Evolutionary conservation across 2,329 filamentous ascomycete genomes (phyloP), one percentile per base, ranked within the genome.

Genomic region (Aspergillus puulaauensis): DNA sequence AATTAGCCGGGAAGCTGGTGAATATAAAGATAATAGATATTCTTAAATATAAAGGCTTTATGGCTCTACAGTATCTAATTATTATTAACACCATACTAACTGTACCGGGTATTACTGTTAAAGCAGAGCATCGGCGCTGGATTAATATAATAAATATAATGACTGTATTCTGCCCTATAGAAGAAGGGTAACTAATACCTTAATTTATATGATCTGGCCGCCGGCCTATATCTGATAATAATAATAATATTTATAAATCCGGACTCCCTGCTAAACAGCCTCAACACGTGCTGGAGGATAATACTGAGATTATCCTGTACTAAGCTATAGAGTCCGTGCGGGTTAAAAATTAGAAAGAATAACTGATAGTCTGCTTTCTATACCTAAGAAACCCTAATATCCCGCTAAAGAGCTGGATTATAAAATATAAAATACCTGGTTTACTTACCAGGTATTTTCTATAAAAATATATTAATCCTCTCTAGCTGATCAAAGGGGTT

Each of bases 161-260:
- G 23, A 66, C 63, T 58, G 62, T 61, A 21, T 65, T 71, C 56
- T 71, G 62, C 61, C 52, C 59, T 60, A 55, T 62, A 47, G 61
- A 68, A 62, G 66, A 71, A 54, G 64, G 66, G 21, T 45, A 54
- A 44, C 66, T 59, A 46, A 69, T 44, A 3, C 31, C 12, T 53
- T 31, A 12, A 51, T 21, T 12, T 2, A 61, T 31, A 21, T 50
- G 60, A 48, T 56, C 62, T 33, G n/a, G 43, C 57, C 17, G 48
- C 40, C 58, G 55, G 46, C 45, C 66, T 70, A 6, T 87, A 83
- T 82, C 73, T 87, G 9, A 80, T 77, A 8, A 66, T 80, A 11
- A 78, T 74, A 0, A 57, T 27, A 2, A 27, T 27, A 27, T 27
- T 27, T 27, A 27, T 27, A 2, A 27, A 27, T 41, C 66, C 82